Percentiles rank a stretch among this genome's conserved stretches.
phyloP scores from a whole-genome alignment of 1,284 basidiomycete species.

The Malassezia restricta region DNA sequence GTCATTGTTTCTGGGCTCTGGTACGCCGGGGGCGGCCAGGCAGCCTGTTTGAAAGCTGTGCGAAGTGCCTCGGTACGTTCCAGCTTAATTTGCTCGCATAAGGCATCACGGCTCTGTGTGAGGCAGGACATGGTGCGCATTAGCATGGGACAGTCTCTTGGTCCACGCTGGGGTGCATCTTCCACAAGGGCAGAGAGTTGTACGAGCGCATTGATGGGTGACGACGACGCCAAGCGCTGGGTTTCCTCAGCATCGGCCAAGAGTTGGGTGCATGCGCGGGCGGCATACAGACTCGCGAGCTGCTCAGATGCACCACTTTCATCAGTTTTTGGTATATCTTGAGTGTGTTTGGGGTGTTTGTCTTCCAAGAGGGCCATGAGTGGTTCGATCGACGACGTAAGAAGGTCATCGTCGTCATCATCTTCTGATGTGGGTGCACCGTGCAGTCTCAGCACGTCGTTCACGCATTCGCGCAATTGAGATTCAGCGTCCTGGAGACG shows the following conservation, averaged over 20 bases:
- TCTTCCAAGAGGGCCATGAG: background rate
- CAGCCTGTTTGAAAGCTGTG: background rate
- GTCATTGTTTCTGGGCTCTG: slow-evolving; percentile 1
- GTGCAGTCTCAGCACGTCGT: background rate
- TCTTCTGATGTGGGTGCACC: background rate
- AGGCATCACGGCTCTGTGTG: slow-evolving; percentile 1
- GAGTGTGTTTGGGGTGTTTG: background rate
- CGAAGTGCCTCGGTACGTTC: background rate
- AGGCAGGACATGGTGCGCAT: background rate
- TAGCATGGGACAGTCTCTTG: background rate
- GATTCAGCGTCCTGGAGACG: slow-evolving; percentile 3
- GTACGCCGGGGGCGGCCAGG: slow-evolving; percentile 9
- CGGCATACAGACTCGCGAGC: background rate
- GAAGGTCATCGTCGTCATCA: slow-evolving; percentile 6
- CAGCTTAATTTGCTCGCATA: background rate
- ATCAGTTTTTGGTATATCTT: background rate
- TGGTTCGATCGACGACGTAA: slow-evolving; percentile 1
- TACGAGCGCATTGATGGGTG: background rate
- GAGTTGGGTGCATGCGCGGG: slow-evolving; percentile 10
- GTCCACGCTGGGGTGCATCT: background rate
- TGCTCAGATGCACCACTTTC: background rate
- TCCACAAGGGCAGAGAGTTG: background rate
- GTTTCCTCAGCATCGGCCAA: slow-evolving; percentile 9
- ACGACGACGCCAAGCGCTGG: background rate
- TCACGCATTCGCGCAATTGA: background rate